Conservation (phyloP, 257 asterid species). For the Solanum microdontum region DNA sequence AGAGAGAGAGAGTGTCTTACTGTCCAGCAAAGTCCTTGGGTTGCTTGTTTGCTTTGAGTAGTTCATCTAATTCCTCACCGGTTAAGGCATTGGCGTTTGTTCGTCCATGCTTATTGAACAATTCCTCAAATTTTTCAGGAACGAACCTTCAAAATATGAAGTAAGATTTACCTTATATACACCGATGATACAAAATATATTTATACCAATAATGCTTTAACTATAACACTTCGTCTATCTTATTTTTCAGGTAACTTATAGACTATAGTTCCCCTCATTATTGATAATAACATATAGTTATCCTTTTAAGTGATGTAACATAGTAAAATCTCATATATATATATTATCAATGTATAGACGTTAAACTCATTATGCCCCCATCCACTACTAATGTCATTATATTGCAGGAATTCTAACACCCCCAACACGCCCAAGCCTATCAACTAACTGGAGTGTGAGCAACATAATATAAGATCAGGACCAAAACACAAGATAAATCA, state of each 20-base stretch:
- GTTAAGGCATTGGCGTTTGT: slow-evolving; percentile 7
- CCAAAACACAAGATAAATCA: neutral
- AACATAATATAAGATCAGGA: neutral
- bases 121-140: slow-evolving; percentile 42
- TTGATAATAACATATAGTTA: neutral
- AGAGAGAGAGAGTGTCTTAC: neutral
- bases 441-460: no score
- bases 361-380: neutral
- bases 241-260: neutral
- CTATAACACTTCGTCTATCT: neutral
- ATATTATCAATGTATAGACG: neutral
- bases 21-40: slow-evolving; percentile 1
- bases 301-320: neutral
- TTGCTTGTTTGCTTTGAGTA: neutral
- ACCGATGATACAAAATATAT: neutral
- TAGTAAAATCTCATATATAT: no score
- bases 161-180: neutral
- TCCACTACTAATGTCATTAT: neutral
- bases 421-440: neutral
- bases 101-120: slow-evolving; percentile 37
- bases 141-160: neutral
- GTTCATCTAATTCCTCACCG: neutral
- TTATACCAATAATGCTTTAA: neutral
- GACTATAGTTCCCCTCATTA: no score
- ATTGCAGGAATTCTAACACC: neutral